Evolutionary conservation across 306 rosid genomes (phyloP), one percentile per base, ranked within the genome.

Genomic region (Benincasa hispida): DNA sequence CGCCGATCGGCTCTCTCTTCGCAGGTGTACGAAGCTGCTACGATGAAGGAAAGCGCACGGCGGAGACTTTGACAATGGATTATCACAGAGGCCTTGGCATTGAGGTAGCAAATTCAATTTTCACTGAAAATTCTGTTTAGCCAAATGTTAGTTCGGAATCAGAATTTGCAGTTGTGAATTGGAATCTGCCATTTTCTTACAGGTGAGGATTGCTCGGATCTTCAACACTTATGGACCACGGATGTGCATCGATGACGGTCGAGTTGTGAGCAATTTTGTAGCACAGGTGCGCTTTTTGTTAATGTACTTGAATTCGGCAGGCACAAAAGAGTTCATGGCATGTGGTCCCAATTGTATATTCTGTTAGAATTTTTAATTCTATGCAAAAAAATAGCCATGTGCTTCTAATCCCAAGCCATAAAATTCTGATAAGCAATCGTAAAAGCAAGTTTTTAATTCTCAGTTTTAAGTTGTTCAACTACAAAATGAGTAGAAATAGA

Each of bases 21-120:
- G 58, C 86, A 93, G 98, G 98, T 77, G 97, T 93, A 0, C 87
- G 98, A 78, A 93, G 96, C 72, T 93, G 98, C 83, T 93, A 93
- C 34, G 98, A 93, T 60, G 98, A 91, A 84, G 97, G 98, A 15
- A 93, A 93, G 80, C 96, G 97, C 53, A 90, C 95, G 21, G 98
- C 98, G 14, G 98, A 93, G 85, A 93, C 98, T 19, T 74, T 93
- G 81, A 81, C 84, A 41, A 89, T 93, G 98, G 98, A 93, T 77
- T 93, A 93, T 75, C 98, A 93, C 78, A 87, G 97, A 84, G 96
- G 98, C 72, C 91, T 87, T 78, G 98, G 93, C 78, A 84, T 93
- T 84, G 97, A 93, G 98, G 98, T 93, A 30, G 3, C 58, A 21
- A 66, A 10, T 37, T 39, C 19, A 28, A 5, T 14, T 5, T 61